phyloP scores from a whole-genome alignment of 192 early-diverging fungal species.

The Geosiphon pyriformis region DNA sequence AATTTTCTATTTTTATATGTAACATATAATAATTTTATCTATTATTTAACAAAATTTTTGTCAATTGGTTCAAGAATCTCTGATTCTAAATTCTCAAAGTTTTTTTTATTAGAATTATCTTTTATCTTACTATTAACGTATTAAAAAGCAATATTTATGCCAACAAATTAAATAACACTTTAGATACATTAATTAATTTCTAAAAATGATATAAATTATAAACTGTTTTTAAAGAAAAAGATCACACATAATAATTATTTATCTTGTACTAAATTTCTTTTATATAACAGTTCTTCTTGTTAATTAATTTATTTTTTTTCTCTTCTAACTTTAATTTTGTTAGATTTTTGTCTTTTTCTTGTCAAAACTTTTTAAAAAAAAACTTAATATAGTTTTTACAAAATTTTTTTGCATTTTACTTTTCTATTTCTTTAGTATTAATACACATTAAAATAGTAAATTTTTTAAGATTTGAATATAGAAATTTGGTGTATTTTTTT shows the following conservation, averaged over 20 bases:
- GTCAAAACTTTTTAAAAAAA: background rate
- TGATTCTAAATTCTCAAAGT: too few species aligned
- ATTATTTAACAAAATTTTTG: background rate
- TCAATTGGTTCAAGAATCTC: too few species aligned
- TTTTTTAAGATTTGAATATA: background rate
- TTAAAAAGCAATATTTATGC: too few species aligned
- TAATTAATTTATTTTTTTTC: background rate
- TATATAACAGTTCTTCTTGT: background rate
- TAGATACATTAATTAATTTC: background rate
- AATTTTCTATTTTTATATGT: background rate
- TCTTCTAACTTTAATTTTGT: background rate
- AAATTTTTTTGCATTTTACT: background rate
- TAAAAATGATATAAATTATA: background rate
- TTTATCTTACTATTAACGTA: background rate
- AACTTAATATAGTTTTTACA: background rate
- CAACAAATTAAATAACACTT: background rate
- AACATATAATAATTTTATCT: background rate
- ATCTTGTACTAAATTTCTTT: background rate
- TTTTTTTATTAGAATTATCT: background rate
- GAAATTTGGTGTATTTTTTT: too few species aligned
- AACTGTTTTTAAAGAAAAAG: background rate
- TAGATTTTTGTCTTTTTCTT: background rate
- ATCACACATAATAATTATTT: background rate
- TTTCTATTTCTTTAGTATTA: background rate
- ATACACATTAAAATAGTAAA: background rate